Evolutionary conservation across 805 yeast species (phyloP).

Genomic region (Myxozyma nipponensis): DNA sequence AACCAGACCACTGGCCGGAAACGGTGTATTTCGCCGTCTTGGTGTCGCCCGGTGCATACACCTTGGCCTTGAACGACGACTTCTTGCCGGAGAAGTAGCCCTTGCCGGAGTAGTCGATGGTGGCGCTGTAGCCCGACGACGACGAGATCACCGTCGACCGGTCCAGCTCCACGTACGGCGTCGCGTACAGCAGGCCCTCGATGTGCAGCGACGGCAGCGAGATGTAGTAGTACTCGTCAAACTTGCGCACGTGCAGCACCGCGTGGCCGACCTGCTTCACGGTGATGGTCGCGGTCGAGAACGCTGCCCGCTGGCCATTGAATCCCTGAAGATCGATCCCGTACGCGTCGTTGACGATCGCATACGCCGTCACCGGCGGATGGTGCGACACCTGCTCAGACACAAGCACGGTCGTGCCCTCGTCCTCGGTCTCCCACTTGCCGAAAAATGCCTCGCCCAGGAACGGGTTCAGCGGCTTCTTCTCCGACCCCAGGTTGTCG

Average conservation of each 20-base stretch:
- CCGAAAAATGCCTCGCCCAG: constrained; percentile 93
- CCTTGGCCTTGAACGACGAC: constrained; percentile 83
- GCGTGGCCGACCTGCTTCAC: constrained; percentile 95
- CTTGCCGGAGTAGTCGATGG: constrained; percentile 80
- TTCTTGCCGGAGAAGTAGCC: constrained; percentile 96
- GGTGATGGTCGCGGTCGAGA: constrained; percentile 65
- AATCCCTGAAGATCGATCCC: constrained; percentile 77
- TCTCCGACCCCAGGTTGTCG: constrained; percentile 90
- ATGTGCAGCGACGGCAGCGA: constrained; percentile 94
- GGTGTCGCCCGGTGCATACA: constrained; percentile 47
- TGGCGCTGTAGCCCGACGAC: constrained; percentile 69
- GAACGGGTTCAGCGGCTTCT: constrained; percentile 95
- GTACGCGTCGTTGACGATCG: constrained; percentile 68
- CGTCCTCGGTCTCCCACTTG: constrained; percentile 58
- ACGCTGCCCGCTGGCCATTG: constrained; percentile 80
- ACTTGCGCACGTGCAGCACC: constrained; percentile 48
- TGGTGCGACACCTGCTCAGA: constrained; percentile 97
- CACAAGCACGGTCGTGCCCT: constrained; percentile 74
- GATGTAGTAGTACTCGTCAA: constrained; percentile 66
- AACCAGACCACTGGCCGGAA: constrained; percentile 88
- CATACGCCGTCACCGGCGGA: constrained; percentile 95
- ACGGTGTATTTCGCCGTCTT: constrained; percentile 66
- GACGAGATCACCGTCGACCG: constrained; percentile 82
- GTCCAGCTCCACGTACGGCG: constrained; percentile 93
- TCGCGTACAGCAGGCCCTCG: constrained; percentile 85